A percentile compares a stretch with the other conserved stretches of the same genome.
Conservation (phyloP, 2,329 filamentous ascomycete species). For the Clonostachys sp. region DNA sequence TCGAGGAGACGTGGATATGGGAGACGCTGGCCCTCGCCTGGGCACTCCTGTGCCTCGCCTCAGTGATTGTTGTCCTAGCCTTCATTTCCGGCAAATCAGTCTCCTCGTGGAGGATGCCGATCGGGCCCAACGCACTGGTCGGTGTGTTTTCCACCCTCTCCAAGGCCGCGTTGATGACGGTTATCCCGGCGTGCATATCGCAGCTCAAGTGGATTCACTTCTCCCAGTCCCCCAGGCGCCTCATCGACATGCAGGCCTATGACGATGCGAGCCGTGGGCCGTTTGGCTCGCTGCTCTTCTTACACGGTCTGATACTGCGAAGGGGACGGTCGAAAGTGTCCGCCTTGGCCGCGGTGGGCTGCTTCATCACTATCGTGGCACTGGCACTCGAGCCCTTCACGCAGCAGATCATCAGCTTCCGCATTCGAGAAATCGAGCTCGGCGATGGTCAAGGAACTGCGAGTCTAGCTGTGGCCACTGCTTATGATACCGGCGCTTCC, state of each 20-base stretch:
- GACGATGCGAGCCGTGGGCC: neutral
- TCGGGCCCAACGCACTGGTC: neutral
- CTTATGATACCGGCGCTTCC: neutral
- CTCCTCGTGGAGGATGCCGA: neutral
- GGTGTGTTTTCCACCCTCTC: neutral
- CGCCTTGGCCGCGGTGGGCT: neutral
- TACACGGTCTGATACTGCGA: neutral
- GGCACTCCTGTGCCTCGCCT: constrained; percentile 28
- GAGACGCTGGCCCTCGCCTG: constrained; percentile 12
- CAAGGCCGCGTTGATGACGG: neutral
- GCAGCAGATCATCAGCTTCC: neutral
- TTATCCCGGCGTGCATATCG: neutral
- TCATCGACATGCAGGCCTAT: neutral
- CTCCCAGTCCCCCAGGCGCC: neutral
- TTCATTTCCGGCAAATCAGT: neutral
- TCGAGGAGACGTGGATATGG: neutral
- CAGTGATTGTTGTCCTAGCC: neutral
- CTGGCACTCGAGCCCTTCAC: neutral
- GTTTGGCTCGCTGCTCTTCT: neutral
- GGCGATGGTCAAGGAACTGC: neutral
- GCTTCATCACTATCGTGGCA: neutral
- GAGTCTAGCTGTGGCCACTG: neutral
- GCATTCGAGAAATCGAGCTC: neutral
- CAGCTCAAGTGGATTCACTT: neutral
- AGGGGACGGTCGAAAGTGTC: neutral